These are phyloP conservation scores for Mytilinidion resinicola DNA, from an alignment of 495 filamentous ascomycete genomes.

Conservation along the genomic window DNA sequence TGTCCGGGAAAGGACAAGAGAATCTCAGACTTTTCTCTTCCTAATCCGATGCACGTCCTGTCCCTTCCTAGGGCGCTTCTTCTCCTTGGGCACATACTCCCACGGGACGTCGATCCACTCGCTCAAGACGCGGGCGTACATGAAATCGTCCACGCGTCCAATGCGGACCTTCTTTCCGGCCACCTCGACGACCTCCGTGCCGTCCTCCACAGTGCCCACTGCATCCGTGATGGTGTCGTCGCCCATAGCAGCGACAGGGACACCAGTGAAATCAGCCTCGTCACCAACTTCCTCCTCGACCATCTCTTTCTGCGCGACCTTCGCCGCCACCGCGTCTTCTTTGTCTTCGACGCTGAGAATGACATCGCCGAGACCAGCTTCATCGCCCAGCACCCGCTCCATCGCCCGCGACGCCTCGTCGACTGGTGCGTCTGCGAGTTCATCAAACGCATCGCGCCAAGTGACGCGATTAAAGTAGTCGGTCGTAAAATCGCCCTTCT, in stretches of 20 bases:
- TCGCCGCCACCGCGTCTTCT: conserved; percentile 84
- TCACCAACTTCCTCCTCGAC: conserved; percentile 75
- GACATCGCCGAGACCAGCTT: conserved; percentile 45
- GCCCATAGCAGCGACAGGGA: conserved; percentile 19
- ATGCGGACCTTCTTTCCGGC: conserved; percentile 19
- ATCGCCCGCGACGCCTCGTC: conserved; percentile 70
- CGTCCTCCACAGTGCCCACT: conserved; percentile 35
- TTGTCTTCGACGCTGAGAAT: conserved; percentile 86
- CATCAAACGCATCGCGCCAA: conserved; percentile 62
- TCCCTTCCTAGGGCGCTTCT: conserved; percentile 68
- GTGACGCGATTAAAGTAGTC: conserved; percentile 87
- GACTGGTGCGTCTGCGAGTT: conserved; percentile 44
- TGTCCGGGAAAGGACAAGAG: no score
- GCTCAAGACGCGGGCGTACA: conserved; percentile 70
- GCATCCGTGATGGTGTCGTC: conserved; percentile 27
- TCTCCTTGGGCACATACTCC: conserved; percentile 64
- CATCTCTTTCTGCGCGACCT: conserved; percentile 81
- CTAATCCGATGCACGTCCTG: conserved; percentile 48
- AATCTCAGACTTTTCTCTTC: conserved; percentile 16
- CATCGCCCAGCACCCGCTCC: conserved; percentile 70
- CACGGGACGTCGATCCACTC: conserved; percentile 73
- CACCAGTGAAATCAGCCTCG: conserved; percentile 86
- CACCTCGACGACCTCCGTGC: conserved; percentile 13
- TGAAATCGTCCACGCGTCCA: conserved; percentile 71
- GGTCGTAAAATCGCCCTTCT: conserved; percentile 97